Conservation (phyloP, 2,329 filamentous ascomycete species). For the Trichoderma endophyticum region DNA sequence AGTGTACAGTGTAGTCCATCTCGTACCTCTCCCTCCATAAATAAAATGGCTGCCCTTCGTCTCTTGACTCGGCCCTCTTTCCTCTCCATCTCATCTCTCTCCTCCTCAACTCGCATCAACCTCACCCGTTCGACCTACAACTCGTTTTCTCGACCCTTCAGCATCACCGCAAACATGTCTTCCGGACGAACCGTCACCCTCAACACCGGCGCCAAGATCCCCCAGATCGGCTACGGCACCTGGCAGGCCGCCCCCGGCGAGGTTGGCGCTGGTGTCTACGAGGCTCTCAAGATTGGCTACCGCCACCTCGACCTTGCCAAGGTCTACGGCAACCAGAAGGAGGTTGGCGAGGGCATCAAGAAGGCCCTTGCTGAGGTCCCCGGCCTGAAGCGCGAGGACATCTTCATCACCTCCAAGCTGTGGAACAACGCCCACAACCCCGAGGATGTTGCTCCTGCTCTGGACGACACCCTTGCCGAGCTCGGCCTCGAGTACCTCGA, state of each 20-base stretch:
- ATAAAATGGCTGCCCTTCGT: constrained; percentile 10
- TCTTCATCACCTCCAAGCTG: constrained; percentile 58
- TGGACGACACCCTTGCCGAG: constrained; percentile 54
- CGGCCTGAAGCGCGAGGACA: constrained; percentile 46
- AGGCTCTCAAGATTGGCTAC: constrained; percentile 61
- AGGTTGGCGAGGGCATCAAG: constrained; percentile 56
- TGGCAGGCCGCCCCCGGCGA: constrained; percentile 66
- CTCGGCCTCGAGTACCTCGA: constrained; percentile 58
- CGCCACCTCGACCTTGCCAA: constrained; percentile 56
- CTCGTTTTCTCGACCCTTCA: background rate
- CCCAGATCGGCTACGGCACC: constrained; percentile 58
- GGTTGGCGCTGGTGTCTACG: constrained; percentile 62
- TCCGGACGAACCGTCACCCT: constrained; percentile 54
- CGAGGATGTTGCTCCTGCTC: constrained; percentile 53
- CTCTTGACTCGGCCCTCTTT: background rate
- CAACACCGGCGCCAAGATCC: constrained; percentile 64
- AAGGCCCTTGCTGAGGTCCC: constrained; percentile 44
- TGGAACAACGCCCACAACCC: constrained; percentile 60
- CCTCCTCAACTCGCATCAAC: background rate
- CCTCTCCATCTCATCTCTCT: constrained; percentile 4
- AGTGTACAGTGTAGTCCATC: too few relatives aligned
- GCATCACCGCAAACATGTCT: constrained; percentile 46
- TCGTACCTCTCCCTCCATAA: background rate
- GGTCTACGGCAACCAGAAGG: constrained; percentile 62
- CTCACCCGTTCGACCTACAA: background rate